Conservation (phyloP, 176 grass and related monocot species). For the Elymus sibiricus region DNA sequence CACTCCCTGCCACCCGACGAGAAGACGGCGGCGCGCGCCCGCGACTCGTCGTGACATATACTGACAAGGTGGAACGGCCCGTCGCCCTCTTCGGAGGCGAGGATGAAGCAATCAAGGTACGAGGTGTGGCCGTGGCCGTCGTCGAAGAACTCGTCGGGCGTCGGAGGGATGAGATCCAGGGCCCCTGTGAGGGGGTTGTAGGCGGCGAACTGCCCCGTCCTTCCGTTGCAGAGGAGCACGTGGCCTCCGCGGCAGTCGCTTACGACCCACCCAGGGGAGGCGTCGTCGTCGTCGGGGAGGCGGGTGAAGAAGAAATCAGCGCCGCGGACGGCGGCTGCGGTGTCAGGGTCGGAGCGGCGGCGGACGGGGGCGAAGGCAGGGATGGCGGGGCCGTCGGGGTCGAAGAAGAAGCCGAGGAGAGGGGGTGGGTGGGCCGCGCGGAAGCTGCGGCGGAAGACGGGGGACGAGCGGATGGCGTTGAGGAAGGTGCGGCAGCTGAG, state of each 20-base stretch:
- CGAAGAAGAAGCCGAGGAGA: slow-evolving; percentile 2
- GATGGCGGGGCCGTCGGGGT: background rate
- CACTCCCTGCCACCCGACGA: background rate
- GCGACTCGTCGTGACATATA: background rate
- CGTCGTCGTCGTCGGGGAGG: background rate
- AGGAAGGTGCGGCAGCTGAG: background rate
- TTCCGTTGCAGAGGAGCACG: background rate
- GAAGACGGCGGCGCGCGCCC: background rate
- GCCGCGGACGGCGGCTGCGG: background rate
- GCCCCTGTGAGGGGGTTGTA: background rate
- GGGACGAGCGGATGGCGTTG: background rate
- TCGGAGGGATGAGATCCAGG: background rate
- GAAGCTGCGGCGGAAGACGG: background rate
- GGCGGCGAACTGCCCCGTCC: background rate
- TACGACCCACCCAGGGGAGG: background rate
- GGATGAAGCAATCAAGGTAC: background rate
- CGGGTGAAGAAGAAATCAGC: background rate
- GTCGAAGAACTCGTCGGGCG: background rate
- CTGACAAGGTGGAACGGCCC: background rate
- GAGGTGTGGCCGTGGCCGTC: background rate
- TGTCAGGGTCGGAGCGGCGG: background rate
- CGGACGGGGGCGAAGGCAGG: background rate
- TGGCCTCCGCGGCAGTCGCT: background rate
- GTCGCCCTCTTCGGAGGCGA: background rate
- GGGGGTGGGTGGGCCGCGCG: background rate